Evolutionary conservation across 805 yeast species (phyloP).

Genomic region (Wickerhamiella musiphila): DNA sequence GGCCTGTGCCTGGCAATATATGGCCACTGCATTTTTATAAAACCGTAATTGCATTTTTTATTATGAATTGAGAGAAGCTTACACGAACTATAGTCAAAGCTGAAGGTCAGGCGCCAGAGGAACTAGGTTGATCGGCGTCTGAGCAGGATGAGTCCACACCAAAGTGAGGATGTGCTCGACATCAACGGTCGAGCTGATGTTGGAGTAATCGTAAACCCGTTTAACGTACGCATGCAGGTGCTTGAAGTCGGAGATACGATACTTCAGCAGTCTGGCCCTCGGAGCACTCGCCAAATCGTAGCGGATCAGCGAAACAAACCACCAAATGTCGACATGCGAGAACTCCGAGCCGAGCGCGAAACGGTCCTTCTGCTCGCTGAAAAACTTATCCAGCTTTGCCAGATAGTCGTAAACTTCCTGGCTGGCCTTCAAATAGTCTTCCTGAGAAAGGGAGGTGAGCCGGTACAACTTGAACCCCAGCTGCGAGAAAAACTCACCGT

Average conservation of each 20-base stretch:
- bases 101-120: slow-evolving; percentile 61
- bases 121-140: slow-evolving; percentile 71
- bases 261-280: slow-evolving; percentile 70
- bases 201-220: slow-evolving; percentile 45
- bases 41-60: too few relatives aligned
- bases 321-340: slow-evolving; percentile 78
- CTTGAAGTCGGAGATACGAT: slow-evolving; percentile 65
- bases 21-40: too few relatives aligned
- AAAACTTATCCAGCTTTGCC: slow-evolving; percentile 24
- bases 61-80: too few relatives aligned
- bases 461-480: slow-evolving; percentile 59
- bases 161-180: slow-evolving; percentile 81
- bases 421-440: slow-evolving; percentile 53
- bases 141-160: slow-evolving; percentile 66
- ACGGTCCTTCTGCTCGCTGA: slow-evolving; percentile 18
- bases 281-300: slow-evolving; percentile 84
- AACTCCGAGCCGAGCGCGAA: slow-evolving; percentile 43
- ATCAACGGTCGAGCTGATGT: slow-evolving; percentile 62
- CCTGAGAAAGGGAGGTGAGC: slow-evolving; percentile 76
- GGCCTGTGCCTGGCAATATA: too few relatives aligned
- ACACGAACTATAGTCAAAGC: too few relatives aligned
- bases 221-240: slow-evolving; percentile 60
- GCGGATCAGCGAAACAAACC: slow-evolving; percentile 69
- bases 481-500: slow-evolving; percentile 43
- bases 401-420: slow-evolving; percentile 39